Evolutionary conservation across 225 moss, liverwort and hornwort genomes (phyloP).

Genomic region (Thuidium tamariscinum): DNA sequence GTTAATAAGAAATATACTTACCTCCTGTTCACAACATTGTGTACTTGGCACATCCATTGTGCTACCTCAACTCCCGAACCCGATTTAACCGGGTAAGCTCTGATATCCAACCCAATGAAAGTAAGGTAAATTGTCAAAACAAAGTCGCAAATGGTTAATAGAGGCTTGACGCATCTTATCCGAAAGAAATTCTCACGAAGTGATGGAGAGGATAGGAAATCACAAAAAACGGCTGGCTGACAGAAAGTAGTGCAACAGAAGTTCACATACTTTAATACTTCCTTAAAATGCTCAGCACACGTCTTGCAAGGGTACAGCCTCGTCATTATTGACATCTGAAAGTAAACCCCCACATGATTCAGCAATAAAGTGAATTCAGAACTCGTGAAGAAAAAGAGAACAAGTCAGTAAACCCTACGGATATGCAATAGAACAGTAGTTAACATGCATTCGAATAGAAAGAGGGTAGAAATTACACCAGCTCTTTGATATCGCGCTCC

Average conservation of each 20-base stretch:
- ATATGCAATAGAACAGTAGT: background rate
- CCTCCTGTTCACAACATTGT: slow-evolving; percentile 98
- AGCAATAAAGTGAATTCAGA: background rate
- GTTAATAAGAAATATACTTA: background rate
- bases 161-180: background rate
- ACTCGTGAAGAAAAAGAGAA: background rate
- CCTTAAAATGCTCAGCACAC: slow-evolving; percentile 95
- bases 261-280: slow-evolving; percentile 57
- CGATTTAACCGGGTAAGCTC: slow-evolving; percentile 74
- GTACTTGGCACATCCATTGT: slow-evolving; percentile 98
- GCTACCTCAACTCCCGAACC: slow-evolving; percentile 65
- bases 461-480: slow-evolving; percentile 29
- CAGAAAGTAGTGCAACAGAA: background rate
- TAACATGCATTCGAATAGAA: background rate
- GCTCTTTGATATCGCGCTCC: slow-evolving; percentile 78
- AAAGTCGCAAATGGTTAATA: background rate
- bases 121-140: background rate
- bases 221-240: background rate
- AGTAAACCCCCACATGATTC: background rate
- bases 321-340: slow-evolving; percentile 84
- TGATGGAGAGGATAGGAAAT: background rate
- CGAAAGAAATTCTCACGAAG: background rate
- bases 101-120: slow-evolving; percentile 1
- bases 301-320: slow-evolving; percentile 94
- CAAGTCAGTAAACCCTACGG: background rate